Conservation (phyloP, 2,329 filamentous ascomycete genomes). For the Orbilia brochopaga region DNA sequence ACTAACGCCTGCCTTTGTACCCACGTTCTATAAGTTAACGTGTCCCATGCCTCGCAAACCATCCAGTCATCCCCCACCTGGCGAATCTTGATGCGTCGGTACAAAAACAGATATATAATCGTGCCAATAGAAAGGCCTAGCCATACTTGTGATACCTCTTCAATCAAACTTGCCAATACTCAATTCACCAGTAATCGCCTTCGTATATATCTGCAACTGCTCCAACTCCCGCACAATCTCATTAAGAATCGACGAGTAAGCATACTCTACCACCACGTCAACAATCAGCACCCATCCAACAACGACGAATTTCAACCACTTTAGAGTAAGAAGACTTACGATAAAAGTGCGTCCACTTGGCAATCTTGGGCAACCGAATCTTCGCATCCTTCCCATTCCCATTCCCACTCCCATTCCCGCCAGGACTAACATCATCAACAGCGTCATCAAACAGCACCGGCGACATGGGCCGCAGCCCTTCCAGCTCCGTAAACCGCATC, state of each 20-base stretch:
- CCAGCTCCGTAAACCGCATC: constrained; percentile 39
- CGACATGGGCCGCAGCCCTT: constrained; percentile 12
- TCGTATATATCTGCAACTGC: constrained; percentile 65
- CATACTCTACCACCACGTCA: constrained; percentile 54
- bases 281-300: constrained; percentile 56
- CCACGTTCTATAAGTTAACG: too few species aligned
- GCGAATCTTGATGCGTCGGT: too few species aligned
- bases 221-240: constrained; percentile 64
- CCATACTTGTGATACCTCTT: not conserved
- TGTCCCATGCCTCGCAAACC: too few species aligned
- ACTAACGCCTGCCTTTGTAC: too few species aligned
- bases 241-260: constrained; percentile 56
- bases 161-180: constrained; percentile 49
- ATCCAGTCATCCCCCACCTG: too few species aligned
- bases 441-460: constrained; percentile 36
- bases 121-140: too few species aligned
- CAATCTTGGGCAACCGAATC: constrained; percentile 54
- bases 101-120: too few species aligned
- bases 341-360: constrained; percentile 66
- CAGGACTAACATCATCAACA: constrained; percentile 15
- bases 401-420: not conserved
- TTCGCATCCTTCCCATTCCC: constrained; percentile 53
- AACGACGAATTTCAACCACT: too few species aligned
- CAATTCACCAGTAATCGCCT: constrained; percentile 65
- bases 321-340: constrained; percentile 58